Percentiles rank a stretch among this genome's conserved stretches.
These are phyloP conservation scores for Vitis rupestris DNA, from an alignment of 164 flowering plant genomes.

Conservation along the genomic window DNA sequence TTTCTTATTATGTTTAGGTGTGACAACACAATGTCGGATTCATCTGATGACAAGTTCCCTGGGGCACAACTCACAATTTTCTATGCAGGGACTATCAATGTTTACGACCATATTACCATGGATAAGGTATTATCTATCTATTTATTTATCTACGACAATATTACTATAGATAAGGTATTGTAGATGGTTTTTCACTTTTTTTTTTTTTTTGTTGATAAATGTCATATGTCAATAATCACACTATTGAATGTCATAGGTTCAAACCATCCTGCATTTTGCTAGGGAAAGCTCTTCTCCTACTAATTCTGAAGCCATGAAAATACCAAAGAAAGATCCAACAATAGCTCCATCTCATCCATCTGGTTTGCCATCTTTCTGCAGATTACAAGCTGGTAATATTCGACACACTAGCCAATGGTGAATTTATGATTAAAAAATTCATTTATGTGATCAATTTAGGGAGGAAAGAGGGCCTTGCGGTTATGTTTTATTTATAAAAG, in stretches of 20 bases:
- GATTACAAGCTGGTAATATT: conserved; percentile 20
- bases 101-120: conserved; percentile 26
- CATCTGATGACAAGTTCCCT: conserved; percentile 1
- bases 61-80: conserved; percentile 34
- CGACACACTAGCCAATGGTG: too few species aligned
- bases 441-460: too few species aligned
- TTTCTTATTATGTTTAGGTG: neutral
- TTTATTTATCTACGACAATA: too few species aligned
- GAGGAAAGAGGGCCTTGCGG: too few species aligned
- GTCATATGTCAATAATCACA: neutral
- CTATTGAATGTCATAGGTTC: conserved; percentile 14
- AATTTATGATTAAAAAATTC: too few species aligned
- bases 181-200: neutral
- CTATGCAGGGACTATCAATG: conserved; percentile 31
- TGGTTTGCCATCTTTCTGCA: conserved; percentile 7
- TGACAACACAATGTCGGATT: too few species aligned
- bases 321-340: conserved; percentile 1
- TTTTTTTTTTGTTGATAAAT: neutral
- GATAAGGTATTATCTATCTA: conserved; percentile 22
- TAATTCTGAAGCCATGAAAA: neutral
- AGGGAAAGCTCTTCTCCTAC: conserved; percentile 14
- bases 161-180: too few species aligned
- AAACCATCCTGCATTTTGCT: conserved; percentile 32
- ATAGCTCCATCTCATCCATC: neutral
- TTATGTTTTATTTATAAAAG: too few species aligned